Evolutionary conservation across 2,329 filamentous ascomycete species (phyloP).

Genomic region (Colletotrichum shisoi): DNA sequence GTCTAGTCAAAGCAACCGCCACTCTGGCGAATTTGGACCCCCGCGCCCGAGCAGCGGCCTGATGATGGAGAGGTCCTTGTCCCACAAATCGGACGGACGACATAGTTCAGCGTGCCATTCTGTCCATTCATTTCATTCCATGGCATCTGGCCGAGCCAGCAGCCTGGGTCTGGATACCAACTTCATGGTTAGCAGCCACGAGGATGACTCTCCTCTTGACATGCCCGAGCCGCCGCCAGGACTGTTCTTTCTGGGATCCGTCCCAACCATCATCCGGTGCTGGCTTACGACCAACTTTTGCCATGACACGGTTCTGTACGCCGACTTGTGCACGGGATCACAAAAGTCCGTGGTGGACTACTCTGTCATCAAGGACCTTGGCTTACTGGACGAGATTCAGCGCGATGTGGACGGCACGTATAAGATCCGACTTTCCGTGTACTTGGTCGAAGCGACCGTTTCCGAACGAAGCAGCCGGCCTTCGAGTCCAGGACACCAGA

Average conservation of each 20-base stretch:
- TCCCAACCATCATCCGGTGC: conserved; percentile 93
- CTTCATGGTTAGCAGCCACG: conserved; percentile 66
- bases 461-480: conserved; percentile 77
- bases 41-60: conserved; percentile 81
- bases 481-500: conserved; percentile 74
- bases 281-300: conserved; percentile 93
- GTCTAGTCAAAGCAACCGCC: conserved; percentile 77
- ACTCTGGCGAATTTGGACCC: conserved; percentile 82
- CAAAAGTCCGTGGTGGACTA: conserved; percentile 84
- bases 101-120: conserved; percentile 88
- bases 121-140: conserved; percentile 70
- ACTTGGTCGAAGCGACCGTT: conserved; percentile 88
- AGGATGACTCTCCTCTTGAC: conserved; percentile 74
- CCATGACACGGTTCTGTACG: conserved; percentile 87
- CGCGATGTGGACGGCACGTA: conserved; percentile 70
- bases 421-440: conserved; percentile 80
- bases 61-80: conserved; percentile 89
- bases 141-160: conserved; percentile 80
- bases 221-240: conserved; percentile 81
- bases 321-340: conserved; percentile 89
- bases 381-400: conserved; percentile 71
- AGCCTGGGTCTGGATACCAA: conserved; percentile 84
- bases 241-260: conserved; percentile 83
- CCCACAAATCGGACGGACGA: conserved; percentile 93
- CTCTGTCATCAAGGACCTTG: conserved; percentile 76